Evolutionary conservation across 78 protist species (phyloP).

Genomic region (Dictyostelium brefeldianum): DNA sequence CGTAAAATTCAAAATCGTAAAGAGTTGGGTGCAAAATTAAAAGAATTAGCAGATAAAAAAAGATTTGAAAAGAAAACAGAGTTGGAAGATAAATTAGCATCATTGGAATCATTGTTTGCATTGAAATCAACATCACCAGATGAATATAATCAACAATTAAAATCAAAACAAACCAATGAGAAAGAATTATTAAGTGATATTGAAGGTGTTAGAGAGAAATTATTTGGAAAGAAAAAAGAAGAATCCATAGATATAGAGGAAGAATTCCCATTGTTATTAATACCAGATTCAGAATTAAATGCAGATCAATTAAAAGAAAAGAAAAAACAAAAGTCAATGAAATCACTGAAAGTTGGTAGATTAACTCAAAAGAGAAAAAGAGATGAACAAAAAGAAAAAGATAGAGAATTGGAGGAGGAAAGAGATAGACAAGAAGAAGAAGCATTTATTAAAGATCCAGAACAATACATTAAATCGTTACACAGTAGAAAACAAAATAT

Average conservation of each 20-base stretch:
- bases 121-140: background rate
- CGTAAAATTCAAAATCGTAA: constrained; percentile 45
- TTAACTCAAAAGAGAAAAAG: constrained; percentile 54
- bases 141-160: constrained; percentile 19
- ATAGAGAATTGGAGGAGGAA: constrained; percentile 36
- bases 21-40: constrained; percentile 49
- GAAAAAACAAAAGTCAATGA: constrained; percentile 36
- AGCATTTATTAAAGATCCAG: constrained; percentile 48
- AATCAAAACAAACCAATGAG: constrained; percentile 2
- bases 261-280: constrained; percentile 49
- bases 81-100: constrained; percentile 20
- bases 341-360: constrained; percentile 45
- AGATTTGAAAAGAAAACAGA: constrained; percentile 57
- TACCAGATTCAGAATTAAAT: constrained; percentile 37
- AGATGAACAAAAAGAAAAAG: constrained; percentile 66
- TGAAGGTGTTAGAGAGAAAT: constrained; percentile 33
- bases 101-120: constrained; percentile 9
- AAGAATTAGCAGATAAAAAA: constrained; percentile 64
- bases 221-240: constrained; percentile 50
- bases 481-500: constrained; percentile 1
- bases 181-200: constrained; percentile 33
- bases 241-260: constrained; percentile 10
- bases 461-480: constrained; percentile 28
- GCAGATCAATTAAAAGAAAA: constrained; percentile 63
- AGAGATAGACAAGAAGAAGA: constrained; percentile 44